Conservation (phyloP, 176 grass and related monocot species). For the Neostapfia colusana region DNA sequence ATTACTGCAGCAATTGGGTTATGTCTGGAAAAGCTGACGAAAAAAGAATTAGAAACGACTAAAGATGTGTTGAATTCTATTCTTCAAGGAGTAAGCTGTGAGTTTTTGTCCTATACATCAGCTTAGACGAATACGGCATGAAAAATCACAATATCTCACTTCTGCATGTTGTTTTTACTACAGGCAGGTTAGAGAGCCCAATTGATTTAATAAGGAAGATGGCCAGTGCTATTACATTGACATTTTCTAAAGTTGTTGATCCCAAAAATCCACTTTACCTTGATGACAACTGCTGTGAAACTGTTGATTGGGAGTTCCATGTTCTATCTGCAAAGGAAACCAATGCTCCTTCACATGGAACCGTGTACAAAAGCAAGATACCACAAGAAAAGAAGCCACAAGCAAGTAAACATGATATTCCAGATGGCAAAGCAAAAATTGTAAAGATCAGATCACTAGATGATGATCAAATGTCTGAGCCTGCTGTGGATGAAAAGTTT, state of each 20-base stretch:
- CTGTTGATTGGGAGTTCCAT: slow-evolving; percentile 84
- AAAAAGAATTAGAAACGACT: slow-evolving; percentile 73
- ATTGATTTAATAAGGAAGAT: slow-evolving; percentile 85
- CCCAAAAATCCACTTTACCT: slow-evolving; percentile 90
- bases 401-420: slow-evolving; percentile 42
- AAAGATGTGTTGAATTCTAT: slow-evolving; percentile 86
- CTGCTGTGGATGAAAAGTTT: slow-evolving; percentile 28
- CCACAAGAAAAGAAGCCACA: slow-evolving; percentile 47
- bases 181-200: slow-evolving; percentile 96
- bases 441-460: slow-evolving; percentile 46
- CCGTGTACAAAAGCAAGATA: slow-evolving; percentile 47
- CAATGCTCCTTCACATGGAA: slow-evolving; percentile 41
- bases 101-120: slow-evolving; percentile 32
- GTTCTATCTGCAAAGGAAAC: slow-evolving; percentile 58
- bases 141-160: slow-evolving; percentile 24
- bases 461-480: slow-evolving; percentile 55
- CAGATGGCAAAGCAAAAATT: slow-evolving; percentile 39
- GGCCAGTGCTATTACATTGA: slow-evolving; percentile 81
- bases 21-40: slow-evolving; percentile 78
- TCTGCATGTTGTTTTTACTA: slow-evolving; percentile 36
- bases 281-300: slow-evolving; percentile 80
- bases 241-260: slow-evolving; percentile 93
- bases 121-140: slow-evolving; percentile 25
- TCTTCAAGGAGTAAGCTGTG: slow-evolving; percentile 96
- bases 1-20: slow-evolving; percentile 87